Evolutionary conservation across 2,329 filamentous ascomycete genomes (phyloP), one percentile per base, ranked within the genome.

Genomic region (Aplosporella prunicola): DNA sequence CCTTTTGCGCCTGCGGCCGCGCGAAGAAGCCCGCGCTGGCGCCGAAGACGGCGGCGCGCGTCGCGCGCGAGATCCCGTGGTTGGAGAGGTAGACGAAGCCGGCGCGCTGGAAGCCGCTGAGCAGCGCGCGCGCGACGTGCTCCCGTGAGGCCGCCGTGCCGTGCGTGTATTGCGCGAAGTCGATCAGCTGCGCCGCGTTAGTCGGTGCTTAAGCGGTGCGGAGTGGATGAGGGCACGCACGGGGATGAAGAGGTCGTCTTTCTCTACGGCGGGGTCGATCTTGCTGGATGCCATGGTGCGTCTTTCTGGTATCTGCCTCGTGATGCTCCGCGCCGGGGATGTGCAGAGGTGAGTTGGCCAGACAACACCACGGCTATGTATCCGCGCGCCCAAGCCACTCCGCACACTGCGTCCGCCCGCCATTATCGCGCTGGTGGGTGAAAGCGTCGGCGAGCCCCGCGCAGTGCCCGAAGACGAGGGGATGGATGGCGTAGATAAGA

Each of bases 1-100:
- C 58, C 27, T 63, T 63, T 24, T 61, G 50, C 5, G 51, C 43
- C 39, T 61, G 51, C 6, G 60, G 48, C 1, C 57, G 55, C 9
- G 48, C 50, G 45, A 63, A 63, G 52, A 62, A 63, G 5, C 49
- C 50, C 14, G 58, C 56, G 7, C 52, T 56, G 37, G 53, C 24
- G 2, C 66, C 56, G 56, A 91, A 93, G 42, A 80, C 71, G 40
- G 70, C 60, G 42, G 71, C 57, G 9, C 86, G 63, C 8, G 71
- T 69, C 7, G 71, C 62, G 3, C 72, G 51, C 0, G 77, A 61
- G 43, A 94, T 80, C 26, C 81, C 74, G 47, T 89, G 79, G 58
- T 89, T 83, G 49, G 79, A 79, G 25, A 93, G 74, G 61, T 94
- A 94, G 45, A 95, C 74, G 67, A 95, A 94, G 40, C 88, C 88